phyloP scores from a whole-genome alignment of 495 filamentous ascomycete genomes.

The Podospora pseudocomata region DNA sequence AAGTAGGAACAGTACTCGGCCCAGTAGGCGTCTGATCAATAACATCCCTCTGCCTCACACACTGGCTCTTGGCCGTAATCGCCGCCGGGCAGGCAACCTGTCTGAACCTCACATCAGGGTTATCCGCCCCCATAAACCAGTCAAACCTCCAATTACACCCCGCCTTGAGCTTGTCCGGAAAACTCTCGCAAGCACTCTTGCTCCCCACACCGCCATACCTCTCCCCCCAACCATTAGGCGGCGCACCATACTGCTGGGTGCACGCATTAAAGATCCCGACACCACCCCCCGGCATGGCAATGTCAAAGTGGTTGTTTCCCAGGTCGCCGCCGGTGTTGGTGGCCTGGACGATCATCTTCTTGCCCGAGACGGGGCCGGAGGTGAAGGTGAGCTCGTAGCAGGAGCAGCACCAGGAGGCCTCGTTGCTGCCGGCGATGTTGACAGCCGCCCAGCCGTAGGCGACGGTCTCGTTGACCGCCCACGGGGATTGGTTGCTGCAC shows the following conservation, averaged over 20 bases:
- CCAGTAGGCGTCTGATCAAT: conserved; percentile 36
- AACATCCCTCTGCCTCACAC: conserved; percentile 30
- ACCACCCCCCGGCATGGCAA: conserved; percentile 65
- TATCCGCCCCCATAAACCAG: conserved; percentile 61
- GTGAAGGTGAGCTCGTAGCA: conserved; percentile 69
- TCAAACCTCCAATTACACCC: conserved; percentile 70
- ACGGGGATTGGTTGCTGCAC: conserved; percentile 60
- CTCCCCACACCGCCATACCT: conserved; percentile 59
- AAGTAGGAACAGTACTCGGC: conserved; percentile 2
- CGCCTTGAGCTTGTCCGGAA: conserved; percentile 54
- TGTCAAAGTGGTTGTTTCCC: conserved; percentile 58
- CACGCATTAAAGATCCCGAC: conserved; percentile 62
- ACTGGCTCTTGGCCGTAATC: conserved; percentile 52
- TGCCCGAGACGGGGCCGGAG: conserved; percentile 49
- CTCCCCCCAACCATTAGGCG: conserved; percentile 56
- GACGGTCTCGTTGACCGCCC: conserved; percentile 54
- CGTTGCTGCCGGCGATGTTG: conserved; percentile 48
- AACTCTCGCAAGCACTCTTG: conserved; percentile 49
- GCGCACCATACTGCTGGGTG: conserved; percentile 58
- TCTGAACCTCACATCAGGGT: conserved; percentile 39
- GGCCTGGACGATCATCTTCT: conserved; percentile 66
- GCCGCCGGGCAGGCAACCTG: conserved; percentile 56
- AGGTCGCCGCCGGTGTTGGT: conserved; percentile 63
- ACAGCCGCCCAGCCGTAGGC: conserved; percentile 66
- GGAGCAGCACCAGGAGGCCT: conserved; percentile 60